phyloP scores from a whole-genome alignment of 208 protist genomes.

The Leishmania lainsoni region DNA sequence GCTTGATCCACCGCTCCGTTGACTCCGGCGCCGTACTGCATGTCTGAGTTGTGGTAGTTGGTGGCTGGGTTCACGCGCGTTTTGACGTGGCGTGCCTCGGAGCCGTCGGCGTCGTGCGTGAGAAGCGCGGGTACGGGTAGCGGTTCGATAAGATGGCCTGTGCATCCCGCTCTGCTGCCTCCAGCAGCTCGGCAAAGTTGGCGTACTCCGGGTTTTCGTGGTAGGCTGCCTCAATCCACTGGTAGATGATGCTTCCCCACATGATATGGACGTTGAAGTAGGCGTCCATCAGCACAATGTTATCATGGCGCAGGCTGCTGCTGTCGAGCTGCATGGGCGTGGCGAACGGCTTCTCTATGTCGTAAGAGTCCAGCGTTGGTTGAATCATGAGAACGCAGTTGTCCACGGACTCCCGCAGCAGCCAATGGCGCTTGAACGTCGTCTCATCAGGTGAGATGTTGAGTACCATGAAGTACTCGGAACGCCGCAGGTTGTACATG shows the following conservation, averaged over 20 bases:
- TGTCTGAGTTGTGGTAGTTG: slow-evolving; percentile 51
- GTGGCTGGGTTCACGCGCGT: slow-evolving; percentile 85
- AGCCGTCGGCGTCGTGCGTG: slow-evolving; percentile 84
- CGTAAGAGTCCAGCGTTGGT: slow-evolving; percentile 96
- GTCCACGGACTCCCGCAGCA: slow-evolving; percentile 94
- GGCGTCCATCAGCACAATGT: slow-evolving; percentile 98
- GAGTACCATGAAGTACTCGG: slow-evolving; percentile 97
- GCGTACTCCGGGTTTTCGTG: slow-evolving; percentile 90
- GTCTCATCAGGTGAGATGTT: slow-evolving; percentile 99
- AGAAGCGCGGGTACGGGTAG: slow-evolving; percentile 87
- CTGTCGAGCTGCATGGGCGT: slow-evolving; percentile 94
- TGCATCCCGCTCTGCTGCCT: slow-evolving; percentile 73
- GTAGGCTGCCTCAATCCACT: slow-evolving; percentile 94
- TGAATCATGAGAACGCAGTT: slow-evolving; percentile 98
- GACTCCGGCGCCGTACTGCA: slow-evolving; percentile 20
- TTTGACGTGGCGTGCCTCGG: slow-evolving; percentile 86
- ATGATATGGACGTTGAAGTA: slow-evolving; percentile 99
- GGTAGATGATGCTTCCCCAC: slow-evolving; percentile 95
- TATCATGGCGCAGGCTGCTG: slow-evolving; percentile 84
- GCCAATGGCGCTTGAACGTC: slow-evolving; percentile 96
- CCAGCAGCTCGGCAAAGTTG: slow-evolving; percentile 77
- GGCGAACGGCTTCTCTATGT: slow-evolving; percentile 78
- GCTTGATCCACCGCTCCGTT: slow-evolving; percentile 31
- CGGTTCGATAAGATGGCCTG: slow-evolving; percentile 50
- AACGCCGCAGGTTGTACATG: slow-evolving; percentile 98